phyloP scores from a whole-genome alignment of 495 filamentous ascomycete genomes.

The Pyrenula aspistea region DNA sequence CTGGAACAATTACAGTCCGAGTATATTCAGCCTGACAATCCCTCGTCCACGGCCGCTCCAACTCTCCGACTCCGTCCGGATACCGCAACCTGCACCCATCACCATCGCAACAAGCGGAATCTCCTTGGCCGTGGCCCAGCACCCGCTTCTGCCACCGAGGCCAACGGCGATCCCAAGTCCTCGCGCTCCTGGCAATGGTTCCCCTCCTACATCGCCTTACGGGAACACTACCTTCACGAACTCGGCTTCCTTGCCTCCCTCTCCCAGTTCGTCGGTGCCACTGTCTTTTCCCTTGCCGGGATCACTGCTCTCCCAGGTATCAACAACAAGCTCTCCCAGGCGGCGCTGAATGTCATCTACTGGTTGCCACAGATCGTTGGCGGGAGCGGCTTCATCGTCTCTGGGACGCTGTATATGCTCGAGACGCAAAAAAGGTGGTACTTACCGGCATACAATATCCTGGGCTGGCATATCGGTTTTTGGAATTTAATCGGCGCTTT shows the following conservation, averaged over 20 bases:
- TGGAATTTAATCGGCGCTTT: constrained; percentile 51
- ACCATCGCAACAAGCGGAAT: constrained; percentile 40
- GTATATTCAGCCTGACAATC: not conserved
- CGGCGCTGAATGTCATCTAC: constrained; percentile 42
- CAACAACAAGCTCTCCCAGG: constrained; percentile 28
- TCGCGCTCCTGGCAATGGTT: constrained; percentile 43
- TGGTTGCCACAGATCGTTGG: constrained; percentile 62
- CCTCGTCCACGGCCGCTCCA: no score
- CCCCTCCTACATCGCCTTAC: constrained; percentile 43
- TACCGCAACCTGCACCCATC: constrained; percentile 33
- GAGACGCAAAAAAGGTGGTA: constrained; percentile 62
- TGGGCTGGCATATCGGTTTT: constrained; percentile 51
- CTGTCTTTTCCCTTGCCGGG: constrained; percentile 54
- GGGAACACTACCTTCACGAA: constrained; percentile 52
- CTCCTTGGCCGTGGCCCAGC: constrained; percentile 20
- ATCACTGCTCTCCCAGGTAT: constrained; percentile 54
- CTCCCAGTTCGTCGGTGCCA: constrained; percentile 48
- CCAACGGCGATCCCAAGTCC: constrained; percentile 3
- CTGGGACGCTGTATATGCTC: constrained; percentile 49
- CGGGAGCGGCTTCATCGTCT: constrained; percentile 51
- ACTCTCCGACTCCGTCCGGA: constrained; percentile 7
- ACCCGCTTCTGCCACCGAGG: not conserved
- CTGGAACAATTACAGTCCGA: constrained; percentile 19
- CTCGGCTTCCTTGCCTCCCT: constrained; percentile 57
- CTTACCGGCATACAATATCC: constrained; percentile 36